Percentiles rank a stretch among this genome's conserved stretches.
These are phyloP conservation scores for Auxenochlorella protothecoides DNA, from an alignment of 139 green algal species.

Conservation along the genomic window DNA sequence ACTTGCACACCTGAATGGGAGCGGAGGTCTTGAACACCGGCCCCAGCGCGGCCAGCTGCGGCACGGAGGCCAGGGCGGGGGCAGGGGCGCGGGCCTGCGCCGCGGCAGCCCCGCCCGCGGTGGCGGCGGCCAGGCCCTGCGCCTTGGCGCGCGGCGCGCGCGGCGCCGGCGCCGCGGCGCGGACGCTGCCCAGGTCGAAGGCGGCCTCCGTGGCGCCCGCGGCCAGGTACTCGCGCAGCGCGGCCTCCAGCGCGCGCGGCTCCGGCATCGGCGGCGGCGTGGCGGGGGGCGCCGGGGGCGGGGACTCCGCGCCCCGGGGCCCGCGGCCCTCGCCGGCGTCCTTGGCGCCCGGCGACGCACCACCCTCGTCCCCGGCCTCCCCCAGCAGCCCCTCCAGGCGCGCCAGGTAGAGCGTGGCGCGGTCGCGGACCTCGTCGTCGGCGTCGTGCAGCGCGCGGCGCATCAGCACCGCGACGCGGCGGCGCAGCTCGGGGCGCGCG, in stretches of 20 bases:
- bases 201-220: conserved; percentile 36
- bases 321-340: conserved; percentile 24
- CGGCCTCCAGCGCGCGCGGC: conserved; percentile 73
- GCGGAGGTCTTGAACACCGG: conserved; percentile 81
- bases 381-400: conserved; percentile 47
- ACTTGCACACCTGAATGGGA: conserved; percentile 30
- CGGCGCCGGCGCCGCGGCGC: background rate
- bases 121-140: conserved; percentile 26
- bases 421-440: conserved; percentile 96
- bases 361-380: background rate
- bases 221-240: conserved; percentile 69
- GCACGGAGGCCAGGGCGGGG: conserved; percentile 20
- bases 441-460: conserved; percentile 86
- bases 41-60: conserved; percentile 67
- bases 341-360: conserved; percentile 2
- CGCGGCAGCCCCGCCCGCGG: background rate
- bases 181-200: conserved; percentile 56
- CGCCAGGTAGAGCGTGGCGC: conserved; percentile 84
- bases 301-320: conserved; percentile 20
- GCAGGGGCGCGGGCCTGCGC: conserved; percentile 7
- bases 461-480: conserved; percentile 78
- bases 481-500: conserved; percentile 40
- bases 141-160: conserved; percentile 13
- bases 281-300: no score
- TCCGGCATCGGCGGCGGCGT: conserved; percentile 25